These are phyloP conservation scores for Rhodomyrtus tomentosa DNA, from an alignment of 345 rosid species.

Conservation along the genomic window DNA sequence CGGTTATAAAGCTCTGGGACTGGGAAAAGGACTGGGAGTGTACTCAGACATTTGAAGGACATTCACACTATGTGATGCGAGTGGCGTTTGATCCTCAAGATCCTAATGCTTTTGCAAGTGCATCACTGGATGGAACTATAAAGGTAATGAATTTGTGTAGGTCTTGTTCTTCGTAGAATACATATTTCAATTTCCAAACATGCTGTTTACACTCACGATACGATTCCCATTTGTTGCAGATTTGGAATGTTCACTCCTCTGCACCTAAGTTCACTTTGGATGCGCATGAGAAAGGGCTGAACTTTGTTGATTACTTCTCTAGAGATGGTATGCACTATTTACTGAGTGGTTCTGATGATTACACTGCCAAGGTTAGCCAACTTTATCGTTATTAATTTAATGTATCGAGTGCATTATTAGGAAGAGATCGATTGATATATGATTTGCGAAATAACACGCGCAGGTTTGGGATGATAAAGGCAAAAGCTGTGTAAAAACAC, in stretches of 20 bases:
- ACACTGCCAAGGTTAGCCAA: not conserved
- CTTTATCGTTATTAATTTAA: not conserved
- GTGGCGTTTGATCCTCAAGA: slow-evolving; percentile 9
- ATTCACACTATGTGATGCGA: slow-evolving; percentile 32
- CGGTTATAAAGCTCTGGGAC: slow-evolving; percentile 25
- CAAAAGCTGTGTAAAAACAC: slow-evolving; percentile 7
- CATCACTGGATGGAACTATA: slow-evolving; percentile 20
- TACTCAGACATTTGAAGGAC: slow-evolving; percentile 17
- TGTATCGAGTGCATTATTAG: not conserved
- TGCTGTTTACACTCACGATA: not conserved
- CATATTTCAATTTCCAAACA: not conserved
- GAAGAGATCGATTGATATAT: not conserved
- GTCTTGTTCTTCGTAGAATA: not conserved
- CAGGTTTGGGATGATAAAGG: slow-evolving; percentile 20
- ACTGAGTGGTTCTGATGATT: slow-evolving; percentile 25
- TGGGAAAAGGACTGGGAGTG: slow-evolving; percentile 38
- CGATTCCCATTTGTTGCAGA: not conserved
- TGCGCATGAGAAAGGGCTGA: slow-evolving; percentile 18
- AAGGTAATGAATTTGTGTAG: slow-evolving; percentile 3
- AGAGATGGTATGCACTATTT: slow-evolving; percentile 1
- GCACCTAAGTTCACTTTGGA: not conserved
- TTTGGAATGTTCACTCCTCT: slow-evolving; percentile 27
- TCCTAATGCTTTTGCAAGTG: slow-evolving; percentile 14
- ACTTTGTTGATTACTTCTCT: slow-evolving; percentile 7
- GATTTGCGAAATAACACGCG: not conserved